Percentiles rank a stretch among this genome's conserved stretches.
These are phyloP conservation scores for Penicillium paradoxum DNA, from an alignment of 495 filamentous ascomycete species.

Conservation along the genomic window DNA sequence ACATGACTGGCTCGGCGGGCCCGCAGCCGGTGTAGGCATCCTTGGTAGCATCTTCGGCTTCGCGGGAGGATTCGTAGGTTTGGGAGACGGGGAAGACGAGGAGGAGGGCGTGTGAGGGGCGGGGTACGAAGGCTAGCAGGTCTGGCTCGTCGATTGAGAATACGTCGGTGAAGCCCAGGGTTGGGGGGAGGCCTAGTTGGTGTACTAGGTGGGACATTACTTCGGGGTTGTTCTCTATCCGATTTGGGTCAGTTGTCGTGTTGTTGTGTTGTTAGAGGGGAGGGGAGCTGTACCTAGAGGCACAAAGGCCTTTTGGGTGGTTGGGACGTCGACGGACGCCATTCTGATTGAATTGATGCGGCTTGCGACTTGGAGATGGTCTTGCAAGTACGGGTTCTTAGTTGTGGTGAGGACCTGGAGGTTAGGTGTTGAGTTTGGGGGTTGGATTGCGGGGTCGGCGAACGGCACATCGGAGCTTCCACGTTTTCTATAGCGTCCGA, in stretches of 20 bases:
- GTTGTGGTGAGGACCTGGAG: no score
- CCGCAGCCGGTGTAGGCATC: constrained; percentile 49
- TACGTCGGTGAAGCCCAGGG: constrained; percentile 73
- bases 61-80: constrained; percentile 62
- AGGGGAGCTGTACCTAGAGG: constrained; percentile 35
- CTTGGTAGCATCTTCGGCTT: constrained; percentile 56
- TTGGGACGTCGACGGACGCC: constrained; percentile 35
- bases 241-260: constrained; percentile 16
- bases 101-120: constrained; percentile 76
- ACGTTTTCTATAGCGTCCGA: no score
- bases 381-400: no score
- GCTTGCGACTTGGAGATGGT: background rate
- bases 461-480: no score
- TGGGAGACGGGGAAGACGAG: constrained; percentile 78
- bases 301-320: constrained; percentile 45
- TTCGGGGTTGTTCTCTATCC: constrained; percentile 68
- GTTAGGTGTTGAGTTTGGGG: no score
- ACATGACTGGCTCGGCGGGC: constrained; percentile 60
- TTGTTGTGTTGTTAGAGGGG: background rate
- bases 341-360: constrained; percentile 17
- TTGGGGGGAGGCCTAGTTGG: constrained; percentile 64
- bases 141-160: constrained; percentile 77
- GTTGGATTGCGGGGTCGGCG: no score
- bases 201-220: constrained; percentile 74
- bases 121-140: constrained; percentile 72